These are phyloP conservation scores for Fusarium sp. DNA, from an alignment of 2,329 filamentous ascomycete genomes.

Conservation along the genomic window DNA sequence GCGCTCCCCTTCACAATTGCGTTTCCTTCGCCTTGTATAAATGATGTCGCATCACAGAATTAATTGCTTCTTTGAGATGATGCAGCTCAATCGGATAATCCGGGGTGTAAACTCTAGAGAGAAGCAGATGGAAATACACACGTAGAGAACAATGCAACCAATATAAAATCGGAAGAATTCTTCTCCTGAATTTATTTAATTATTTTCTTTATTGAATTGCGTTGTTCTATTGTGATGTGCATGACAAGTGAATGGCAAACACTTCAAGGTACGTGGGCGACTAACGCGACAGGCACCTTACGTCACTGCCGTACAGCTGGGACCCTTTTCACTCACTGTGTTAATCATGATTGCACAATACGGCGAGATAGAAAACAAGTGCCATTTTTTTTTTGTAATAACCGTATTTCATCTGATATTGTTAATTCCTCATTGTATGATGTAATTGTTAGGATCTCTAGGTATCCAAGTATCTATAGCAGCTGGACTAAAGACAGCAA, in stretches of 20 bases:
- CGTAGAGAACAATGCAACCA: background rate
- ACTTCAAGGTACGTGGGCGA: background rate
- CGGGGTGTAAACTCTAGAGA: background rate
- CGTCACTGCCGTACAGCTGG: background rate
- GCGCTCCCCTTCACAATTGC: background rate
- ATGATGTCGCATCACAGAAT: slow-evolving; percentile 10
- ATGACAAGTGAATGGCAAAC: background rate
- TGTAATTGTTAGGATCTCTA: background rate
- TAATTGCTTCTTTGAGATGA: slow-evolving; percentile 31
- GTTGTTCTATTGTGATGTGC: background rate
- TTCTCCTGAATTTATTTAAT: background rate
- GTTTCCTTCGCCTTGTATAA: background rate
- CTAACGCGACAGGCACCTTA: background rate
- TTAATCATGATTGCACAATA: background rate
- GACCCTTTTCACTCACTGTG: background rate
- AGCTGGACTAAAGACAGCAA: background rate
- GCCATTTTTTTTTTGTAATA: background rate
- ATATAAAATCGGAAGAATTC: background rate
- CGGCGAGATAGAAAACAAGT: background rate
- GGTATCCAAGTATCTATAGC: no score
- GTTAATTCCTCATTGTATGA: background rate
- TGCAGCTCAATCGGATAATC: slow-evolving; percentile 14
- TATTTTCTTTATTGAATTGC: background rate
- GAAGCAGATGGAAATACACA: background rate
- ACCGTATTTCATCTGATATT: background rate